Percentiles rank a stretch among this genome's conserved stretches.
Evolutionary conservation across 2,329 filamentous ascomycete species (phyloP).

Genomic region (Curvularia spicifera): DNA sequence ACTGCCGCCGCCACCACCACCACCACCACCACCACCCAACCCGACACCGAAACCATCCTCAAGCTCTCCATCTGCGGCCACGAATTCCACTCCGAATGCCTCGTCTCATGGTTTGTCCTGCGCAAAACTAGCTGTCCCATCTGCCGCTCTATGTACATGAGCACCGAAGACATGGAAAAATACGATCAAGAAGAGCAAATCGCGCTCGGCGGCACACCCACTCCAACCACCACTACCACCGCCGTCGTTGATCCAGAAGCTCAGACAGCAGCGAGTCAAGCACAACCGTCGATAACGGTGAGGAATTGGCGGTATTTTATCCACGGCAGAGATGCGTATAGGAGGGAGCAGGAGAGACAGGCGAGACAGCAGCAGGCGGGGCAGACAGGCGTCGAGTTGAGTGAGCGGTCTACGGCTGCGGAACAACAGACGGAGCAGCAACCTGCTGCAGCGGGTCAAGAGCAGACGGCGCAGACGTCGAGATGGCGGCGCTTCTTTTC

Average conservation of each 20-base stretch:
- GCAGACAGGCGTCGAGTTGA: conserved; percentile 9
- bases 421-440: not conserved
- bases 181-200: conserved; percentile 23
- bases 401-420: not conserved
- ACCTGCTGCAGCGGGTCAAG: not conserved
- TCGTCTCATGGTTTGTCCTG: conserved; percentile 40
- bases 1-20: not conserved
- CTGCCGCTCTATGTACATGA: conserved; percentile 38
- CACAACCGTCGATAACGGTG: not conserved
- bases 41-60: conserved; percentile 32
- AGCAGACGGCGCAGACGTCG: not conserved
- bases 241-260: conserved; percentile 5
- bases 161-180: conserved; percentile 27
- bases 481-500: not conserved
- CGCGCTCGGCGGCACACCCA: not conserved
- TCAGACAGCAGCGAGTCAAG: not conserved
- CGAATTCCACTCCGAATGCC: conserved; percentile 43
- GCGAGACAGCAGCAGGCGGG: conserved; percentile 1
- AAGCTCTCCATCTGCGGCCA: conserved; percentile 36
- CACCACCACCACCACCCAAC: conserved; percentile 3
- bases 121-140: conserved; percentile 43
- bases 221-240: not conserved
- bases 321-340: conserved; percentile 10
- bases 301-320: conserved; percentile 25
- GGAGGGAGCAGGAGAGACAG: not conserved